phyloP scores from a whole-genome alignment of 257 asterid species.

The Mitragyna speciosa region DNA sequence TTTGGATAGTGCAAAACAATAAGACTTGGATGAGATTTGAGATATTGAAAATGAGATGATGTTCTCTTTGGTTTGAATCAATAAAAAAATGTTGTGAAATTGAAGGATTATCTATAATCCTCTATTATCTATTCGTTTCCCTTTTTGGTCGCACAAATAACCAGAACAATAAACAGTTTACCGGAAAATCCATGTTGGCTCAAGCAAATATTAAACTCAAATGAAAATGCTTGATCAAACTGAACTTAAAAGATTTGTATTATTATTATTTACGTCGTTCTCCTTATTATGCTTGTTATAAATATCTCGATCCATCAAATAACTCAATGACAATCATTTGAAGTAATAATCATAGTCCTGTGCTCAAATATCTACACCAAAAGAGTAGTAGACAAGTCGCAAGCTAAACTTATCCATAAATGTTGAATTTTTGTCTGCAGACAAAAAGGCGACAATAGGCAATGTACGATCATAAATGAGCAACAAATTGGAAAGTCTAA shows the following conservation, averaged over 20 bases:
- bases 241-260: neutral
- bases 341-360: neutral
- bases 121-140: no score
- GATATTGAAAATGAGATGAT: no score
- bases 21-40: no score
- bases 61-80: no score
- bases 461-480: neutral
- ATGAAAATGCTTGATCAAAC: neutral
- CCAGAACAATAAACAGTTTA: neutral
- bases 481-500: neutral
- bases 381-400: neutral
- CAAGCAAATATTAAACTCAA: no score
- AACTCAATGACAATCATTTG: neutral
- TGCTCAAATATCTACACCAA: neutral
- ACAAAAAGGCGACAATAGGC: neutral
- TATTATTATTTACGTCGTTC: neutral
- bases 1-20: no score
- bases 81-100: no score
- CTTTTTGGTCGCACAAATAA: neutral
- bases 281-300: neutral
- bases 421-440: conserved; percentile 7
- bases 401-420: conserved; percentile 9
- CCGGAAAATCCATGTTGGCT: no score
- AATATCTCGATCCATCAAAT: neutral
- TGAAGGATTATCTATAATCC: no score